Base-by-base conservation (phyloP, 495 filamentous ascomycete species). In the Neurospora sp. region DNA sequence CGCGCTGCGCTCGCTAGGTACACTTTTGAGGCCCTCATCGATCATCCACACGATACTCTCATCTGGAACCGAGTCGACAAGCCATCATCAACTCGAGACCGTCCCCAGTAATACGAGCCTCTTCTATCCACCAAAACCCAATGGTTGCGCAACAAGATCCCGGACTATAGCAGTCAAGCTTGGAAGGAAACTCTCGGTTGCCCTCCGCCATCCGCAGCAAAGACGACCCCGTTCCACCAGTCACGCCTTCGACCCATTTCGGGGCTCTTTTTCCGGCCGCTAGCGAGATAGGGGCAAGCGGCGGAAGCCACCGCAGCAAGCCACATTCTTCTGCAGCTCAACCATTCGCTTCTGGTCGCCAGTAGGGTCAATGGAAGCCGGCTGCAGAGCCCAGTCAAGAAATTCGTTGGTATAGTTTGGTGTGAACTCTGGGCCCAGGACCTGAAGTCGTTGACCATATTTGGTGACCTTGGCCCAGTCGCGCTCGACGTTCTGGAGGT, bases 401-500 rank as follows among this genome's bases (percentile, higher is more conserved):
- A 85, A 90, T 71, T 85, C 76, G 73, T 91, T 92, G 77, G 89
- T 91, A 79, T 91, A 91, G 83, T 92, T 92, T 12, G 89, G 84
- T 77, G 82, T 78, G 80, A 91, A 91, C 75, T 73, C 75, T 45
- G 80, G 82, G 69, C 87, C 83, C 20, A 92, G 80, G 61, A 91
- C 86, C 5, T 85, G 88, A 16, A 91, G 83, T 16, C 89, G 83
- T 83, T 91, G 91, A 44, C 89, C 89, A 72, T 92, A 92, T 73
- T 82, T 83, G 59, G 90, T 91, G 38, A 91, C 90, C 84, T 92
- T 92, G 69, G 82, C 79, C 89, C 89, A 91, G 83, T 91, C 90
- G 72, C 89, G 87, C 69, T 78, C 74, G 27, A 92, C 89, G 77
- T 91, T 91, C 89, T 92, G 90, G 73, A 92, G 75, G 74, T 92